Evolutionary conservation across 192 early-diverging fungal genomes (phyloP).

Genomic region (Coemansia sp.): DNA sequence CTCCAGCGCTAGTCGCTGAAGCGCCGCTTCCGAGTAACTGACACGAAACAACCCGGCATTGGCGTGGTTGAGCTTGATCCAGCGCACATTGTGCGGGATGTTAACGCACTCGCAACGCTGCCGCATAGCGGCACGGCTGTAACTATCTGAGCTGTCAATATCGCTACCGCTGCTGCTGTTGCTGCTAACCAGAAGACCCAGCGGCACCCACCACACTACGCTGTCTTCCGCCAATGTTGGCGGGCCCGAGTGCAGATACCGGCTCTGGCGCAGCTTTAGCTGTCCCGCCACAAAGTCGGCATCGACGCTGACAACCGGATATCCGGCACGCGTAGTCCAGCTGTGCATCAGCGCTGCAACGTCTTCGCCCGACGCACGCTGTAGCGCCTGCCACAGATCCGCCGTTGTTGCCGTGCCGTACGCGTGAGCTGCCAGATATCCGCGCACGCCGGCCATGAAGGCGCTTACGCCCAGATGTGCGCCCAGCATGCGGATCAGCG

Average conservation of each 20-base stretch:
- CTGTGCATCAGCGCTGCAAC: slow-evolving; percentile 68
- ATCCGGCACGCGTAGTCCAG: slow-evolving; percentile 73
- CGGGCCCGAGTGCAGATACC: slow-evolving; percentile 68
- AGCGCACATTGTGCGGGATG: slow-evolving; percentile 41
- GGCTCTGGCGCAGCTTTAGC: slow-evolving; percentile 59
- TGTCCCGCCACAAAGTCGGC: slow-evolving; percentile 55
- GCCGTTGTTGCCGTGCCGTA: slow-evolving; percentile 71
- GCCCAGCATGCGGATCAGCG: slow-evolving; percentile 81
- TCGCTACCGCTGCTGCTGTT: neutral
- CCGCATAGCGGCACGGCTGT: slow-evolving; percentile 33
- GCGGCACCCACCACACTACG: slow-evolving; percentile 68
- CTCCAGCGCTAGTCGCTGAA: slow-evolving; percentile 57
- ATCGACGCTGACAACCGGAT: slow-evolving; percentile 65
- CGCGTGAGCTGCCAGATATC: slow-evolving; percentile 67
- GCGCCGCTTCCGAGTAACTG: slow-evolving; percentile 61
- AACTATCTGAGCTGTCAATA: neutral
- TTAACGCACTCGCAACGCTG: slow-evolving; percentile 35
- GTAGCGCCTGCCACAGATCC: slow-evolving; percentile 76
- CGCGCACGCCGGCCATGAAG: slow-evolving; percentile 56
- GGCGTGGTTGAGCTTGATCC: slow-evolving; percentile 85
- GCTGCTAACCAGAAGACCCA: slow-evolving; percentile 37
- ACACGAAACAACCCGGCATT: slow-evolving; percentile 88
- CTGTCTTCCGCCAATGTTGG: slow-evolving; percentile 61
- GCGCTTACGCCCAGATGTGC: slow-evolving; percentile 57
- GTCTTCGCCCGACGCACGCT: slow-evolving; percentile 63